Conservation (phyloP, 495 filamentous ascomycete genomes). For the Neurospora cerealis region DNA sequence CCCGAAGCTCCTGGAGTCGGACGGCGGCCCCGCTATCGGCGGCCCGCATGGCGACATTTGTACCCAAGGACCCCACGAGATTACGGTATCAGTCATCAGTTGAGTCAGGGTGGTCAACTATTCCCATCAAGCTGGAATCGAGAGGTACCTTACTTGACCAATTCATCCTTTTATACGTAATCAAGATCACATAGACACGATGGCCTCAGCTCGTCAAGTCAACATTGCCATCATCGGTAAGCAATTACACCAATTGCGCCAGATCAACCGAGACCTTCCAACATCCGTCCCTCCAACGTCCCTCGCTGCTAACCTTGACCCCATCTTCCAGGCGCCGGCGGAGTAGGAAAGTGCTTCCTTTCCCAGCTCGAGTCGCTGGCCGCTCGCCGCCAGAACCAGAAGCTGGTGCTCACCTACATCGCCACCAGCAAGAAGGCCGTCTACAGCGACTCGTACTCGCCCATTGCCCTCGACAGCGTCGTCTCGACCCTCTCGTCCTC, state of each 20-base stretch:
- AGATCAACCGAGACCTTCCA: neutral
- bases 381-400: slow-evolving; percentile 41
- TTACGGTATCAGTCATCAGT: neutral
- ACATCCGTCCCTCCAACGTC: neutral
- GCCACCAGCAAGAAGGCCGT: slow-evolving; percentile 71
- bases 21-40: slow-evolving; percentile 17
- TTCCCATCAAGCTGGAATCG: neutral
- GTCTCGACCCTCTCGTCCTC: slow-evolving; percentile 45
- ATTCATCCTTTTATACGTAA: neutral
- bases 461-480: slow-evolving; percentile 45
- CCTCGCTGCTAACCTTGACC: neutral
- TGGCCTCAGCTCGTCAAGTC: slow-evolving; percentile 19
- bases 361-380: slow-evolving; percentile 57
- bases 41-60: slow-evolving; percentile 9
- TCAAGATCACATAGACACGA: slow-evolving; percentile 5
- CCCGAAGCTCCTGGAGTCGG: neutral
- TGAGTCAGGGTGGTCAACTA: neutral
- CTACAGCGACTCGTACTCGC: slow-evolving; percentile 49
- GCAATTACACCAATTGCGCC: neutral
- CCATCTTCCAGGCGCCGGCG: slow-evolving; percentile 63
- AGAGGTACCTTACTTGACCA: neutral
- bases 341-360: slow-evolving; percentile 87
- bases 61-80: neutral
- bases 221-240: slow-evolving; percentile 26
- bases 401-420: slow-evolving; percentile 67